Percentiles rank a stretch among this genome's conserved stretches.
Conservation (phyloP, 2,329 filamentous ascomycete genomes). For the Nemania sp. region DNA sequence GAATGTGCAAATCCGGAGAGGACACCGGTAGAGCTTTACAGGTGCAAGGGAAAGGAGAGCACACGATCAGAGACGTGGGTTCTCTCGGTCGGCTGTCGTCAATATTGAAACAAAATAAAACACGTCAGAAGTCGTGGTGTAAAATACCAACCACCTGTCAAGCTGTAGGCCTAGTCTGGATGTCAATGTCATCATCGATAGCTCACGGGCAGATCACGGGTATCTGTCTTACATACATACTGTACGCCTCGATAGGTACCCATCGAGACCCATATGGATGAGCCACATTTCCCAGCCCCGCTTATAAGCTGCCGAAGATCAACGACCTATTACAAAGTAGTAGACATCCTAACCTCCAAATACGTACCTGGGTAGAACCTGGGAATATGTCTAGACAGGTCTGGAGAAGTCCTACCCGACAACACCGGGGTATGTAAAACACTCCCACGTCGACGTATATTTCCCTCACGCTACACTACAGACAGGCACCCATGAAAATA, state of each 20-base stretch:
- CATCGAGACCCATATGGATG: too few relatives aligned
- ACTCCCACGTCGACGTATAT: background rate
- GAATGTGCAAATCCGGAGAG: background rate
- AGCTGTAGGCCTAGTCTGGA: too few relatives aligned
- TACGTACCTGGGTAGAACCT: background rate
- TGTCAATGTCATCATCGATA: background rate
- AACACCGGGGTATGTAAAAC: slow-evolving; percentile 1
- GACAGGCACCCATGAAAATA: background rate
- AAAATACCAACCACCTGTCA: too few relatives aligned
- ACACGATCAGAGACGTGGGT: too few relatives aligned
- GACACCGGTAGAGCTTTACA: background rate
- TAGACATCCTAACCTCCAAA: background rate
- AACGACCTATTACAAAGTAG: background rate
- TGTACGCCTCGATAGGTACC: too few relatives aligned
- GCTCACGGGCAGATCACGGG: background rate
- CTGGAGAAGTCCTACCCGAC: slow-evolving; percentile 21
- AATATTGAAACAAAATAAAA: too few relatives aligned
- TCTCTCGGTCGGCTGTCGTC: too few relatives aligned
- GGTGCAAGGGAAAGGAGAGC: too few relatives aligned
- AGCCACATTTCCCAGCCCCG: slow-evolving; percentile 12
- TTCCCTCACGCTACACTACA: background rate
- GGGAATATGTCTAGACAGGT: too few relatives aligned
- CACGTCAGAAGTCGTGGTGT: too few relatives aligned
- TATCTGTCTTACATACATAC: too few relatives aligned
- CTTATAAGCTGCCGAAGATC: background rate